These are phyloP conservation scores for Aureobasidium sp. DNA, from an alignment of 2,329 filamentous ascomycete genomes.

Conservation along the genomic window DNA sequence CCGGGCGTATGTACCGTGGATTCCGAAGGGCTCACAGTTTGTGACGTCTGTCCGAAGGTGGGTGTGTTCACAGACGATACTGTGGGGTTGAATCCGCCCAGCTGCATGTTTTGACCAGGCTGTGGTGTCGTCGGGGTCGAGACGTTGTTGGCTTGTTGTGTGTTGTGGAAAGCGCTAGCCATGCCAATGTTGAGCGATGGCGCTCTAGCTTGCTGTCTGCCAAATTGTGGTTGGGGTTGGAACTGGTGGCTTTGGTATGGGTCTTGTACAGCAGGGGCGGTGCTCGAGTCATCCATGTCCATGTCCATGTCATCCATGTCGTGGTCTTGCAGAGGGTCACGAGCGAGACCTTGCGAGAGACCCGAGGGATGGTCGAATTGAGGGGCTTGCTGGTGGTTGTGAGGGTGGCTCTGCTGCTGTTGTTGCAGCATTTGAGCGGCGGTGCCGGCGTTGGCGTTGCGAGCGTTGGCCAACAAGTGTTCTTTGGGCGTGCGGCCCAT, in stretches of 20 bases:
- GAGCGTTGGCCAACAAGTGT: conserved; percentile 21
- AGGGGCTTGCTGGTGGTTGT: conserved; percentile 12
- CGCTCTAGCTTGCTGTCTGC: conserved; percentile 47
- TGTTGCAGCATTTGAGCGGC: conserved; percentile 19
- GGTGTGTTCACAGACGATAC: conserved; percentile 97
- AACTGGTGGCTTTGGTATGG: conserved; percentile 33
- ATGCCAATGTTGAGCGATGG: conserved; percentile 77
- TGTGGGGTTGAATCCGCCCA: conserved; percentile 80
- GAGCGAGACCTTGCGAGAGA: conserved; percentile 16
- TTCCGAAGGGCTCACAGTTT: conserved; percentile 55
- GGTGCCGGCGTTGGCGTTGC: conserved; percentile 17
- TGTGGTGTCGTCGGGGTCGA: conserved; percentile 84
- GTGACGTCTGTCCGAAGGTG: conserved; percentile 66
- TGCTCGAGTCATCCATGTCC: conserved; percentile 86
- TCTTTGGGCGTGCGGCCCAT: conserved; percentile 34
- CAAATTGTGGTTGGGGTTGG: conserved; percentile 46
- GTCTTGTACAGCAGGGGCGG: conserved; percentile 42
- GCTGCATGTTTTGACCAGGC: conserved; percentile 57
- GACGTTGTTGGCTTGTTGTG: conserved; percentile 66
- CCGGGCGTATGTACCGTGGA: conserved; percentile 63
- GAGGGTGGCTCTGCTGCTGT: conserved; percentile 13
- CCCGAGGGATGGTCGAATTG: conserved; percentile 17
- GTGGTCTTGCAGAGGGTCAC: conserved; percentile 17
- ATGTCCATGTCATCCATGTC: conserved; percentile 63
- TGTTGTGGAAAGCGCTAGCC: conserved; percentile 59